Evolutionary conservation across 192 early-diverging fungal genomes (phyloP).

Genomic region (Gonapodya prolifera): DNA sequence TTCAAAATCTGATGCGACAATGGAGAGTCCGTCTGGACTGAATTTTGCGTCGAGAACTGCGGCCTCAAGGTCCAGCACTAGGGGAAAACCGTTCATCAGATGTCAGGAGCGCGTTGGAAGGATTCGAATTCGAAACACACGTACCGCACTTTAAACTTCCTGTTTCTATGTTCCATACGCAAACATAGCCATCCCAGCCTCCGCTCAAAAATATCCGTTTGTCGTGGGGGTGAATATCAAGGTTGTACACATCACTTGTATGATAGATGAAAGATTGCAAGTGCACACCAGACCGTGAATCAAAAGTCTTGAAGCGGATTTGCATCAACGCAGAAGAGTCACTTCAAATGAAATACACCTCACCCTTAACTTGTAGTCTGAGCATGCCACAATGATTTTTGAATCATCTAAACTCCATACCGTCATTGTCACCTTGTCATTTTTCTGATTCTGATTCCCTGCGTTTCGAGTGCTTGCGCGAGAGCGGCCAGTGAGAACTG

Average conservation of each 20-base stretch:
- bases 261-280: slow-evolving; percentile 40
- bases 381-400: slow-evolving; percentile 49
- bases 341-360: not conserved
- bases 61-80: slow-evolving; percentile 10
- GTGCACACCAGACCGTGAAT: slow-evolving; percentile 47
- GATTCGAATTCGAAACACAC: slow-evolving; percentile 19
- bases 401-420: slow-evolving; percentile 61
- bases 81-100: not conserved
- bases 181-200: slow-evolving; percentile 67
- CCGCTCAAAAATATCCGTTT: slow-evolving; percentile 59
- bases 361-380: slow-evolving; percentile 7
- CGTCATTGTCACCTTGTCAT: slow-evolving; percentile 42
- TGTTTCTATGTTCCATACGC: slow-evolving; percentile 63
- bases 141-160: slow-evolving; percentile 34
- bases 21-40: slow-evolving; percentile 56
- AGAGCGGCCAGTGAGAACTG: slow-evolving; percentile 3
- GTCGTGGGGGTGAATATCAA: slow-evolving; percentile 63
- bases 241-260: slow-evolving; percentile 50
- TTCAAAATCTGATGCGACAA: slow-evolving; percentile 56
- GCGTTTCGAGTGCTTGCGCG: slow-evolving; percentile 9
- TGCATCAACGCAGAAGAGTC: not conserved
- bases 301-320: slow-evolving; percentile 37
- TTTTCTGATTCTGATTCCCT: slow-evolving; percentile 6
- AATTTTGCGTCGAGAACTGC: slow-evolving; percentile 59
- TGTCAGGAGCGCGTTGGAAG: slow-evolving; percentile 21